Evolutionary conservation across 148 eudicot genomes (phyloP), one percentile per base, ranked within the genome.

Genomic region (Amaranthus cruentus): DNA sequence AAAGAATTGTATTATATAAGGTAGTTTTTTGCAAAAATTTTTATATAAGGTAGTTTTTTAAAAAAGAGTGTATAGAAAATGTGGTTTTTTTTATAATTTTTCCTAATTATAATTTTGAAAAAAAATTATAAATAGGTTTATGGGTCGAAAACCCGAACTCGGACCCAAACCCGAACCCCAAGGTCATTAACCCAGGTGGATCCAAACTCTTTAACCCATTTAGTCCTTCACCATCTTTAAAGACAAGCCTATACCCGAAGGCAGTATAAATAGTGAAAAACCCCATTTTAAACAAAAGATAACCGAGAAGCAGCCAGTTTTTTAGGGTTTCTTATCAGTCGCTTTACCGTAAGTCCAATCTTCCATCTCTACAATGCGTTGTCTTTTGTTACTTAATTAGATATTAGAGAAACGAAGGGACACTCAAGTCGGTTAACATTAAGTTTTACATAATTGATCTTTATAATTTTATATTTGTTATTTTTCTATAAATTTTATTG

Each of bases 311-410:
- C 70, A 47, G 72, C 12, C 9, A 75, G 21, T 6, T 2, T 5
- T 57, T 4, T 75, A 66, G 66, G 77, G 77, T 75, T 75, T 75
- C 43, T 67, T 55, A 11, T 28, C 72, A 57, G 46, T 75, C 66
- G 72, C 65, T 46, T 28, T 1, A 66, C 38, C 62, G 77, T 75
- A 75, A 75, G 38, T 28, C n/a, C 55, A 21, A 8, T 56, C 49
- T 18, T 4, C 50, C 72, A n/a, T 55, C 21, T n/a, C 6, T 46
- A 28, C 38, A 28, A 28, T 66, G 69, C n/a, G n/a, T 46, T 50
- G 46, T 21, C 15, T 74, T 5, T 47, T 66, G 10, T 10, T 9
- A 11, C 2, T 2, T 74, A 0, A 47, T 15, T 55, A 9, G 14
- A 12, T 28, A 28, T 28, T 28, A 28, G 38, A 28, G 10, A 73